Percentiles rank a stretch among this genome's conserved stretches.
Conservation (phyloP, 192 early-diverging fungal genomes). For the Rhizoclosmatium sp. region DNA sequence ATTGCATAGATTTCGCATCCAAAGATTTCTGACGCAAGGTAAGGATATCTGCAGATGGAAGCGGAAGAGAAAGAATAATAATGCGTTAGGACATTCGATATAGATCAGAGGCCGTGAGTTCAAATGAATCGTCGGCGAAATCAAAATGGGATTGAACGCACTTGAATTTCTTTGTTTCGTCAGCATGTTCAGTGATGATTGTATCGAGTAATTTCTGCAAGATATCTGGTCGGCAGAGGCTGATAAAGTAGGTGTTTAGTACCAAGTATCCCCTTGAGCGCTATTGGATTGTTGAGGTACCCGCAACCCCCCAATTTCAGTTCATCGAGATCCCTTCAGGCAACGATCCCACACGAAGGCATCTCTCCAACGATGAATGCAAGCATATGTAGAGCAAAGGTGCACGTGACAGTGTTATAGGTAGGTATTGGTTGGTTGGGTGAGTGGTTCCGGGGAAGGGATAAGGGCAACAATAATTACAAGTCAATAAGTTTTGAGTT, state of each 20-base stretch:
- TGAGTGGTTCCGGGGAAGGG: not conserved
- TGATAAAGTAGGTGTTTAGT: constrained; percentile 26
- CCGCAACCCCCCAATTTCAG: too few species aligned
- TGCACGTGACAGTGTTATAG: not conserved
- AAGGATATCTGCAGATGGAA: constrained; percentile 73
- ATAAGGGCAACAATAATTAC: constrained; percentile 41
- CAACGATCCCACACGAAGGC: too few species aligned
- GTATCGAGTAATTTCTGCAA: constrained; percentile 80
- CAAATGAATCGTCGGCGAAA: constrained; percentile 3
- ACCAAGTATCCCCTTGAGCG: too few species aligned
- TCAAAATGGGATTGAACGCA: constrained; percentile 43
- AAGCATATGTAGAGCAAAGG: too few species aligned
- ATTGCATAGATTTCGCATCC: constrained; percentile 81
- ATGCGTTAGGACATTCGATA: too few species aligned
- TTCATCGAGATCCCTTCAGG: too few species aligned
- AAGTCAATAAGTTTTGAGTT: constrained; percentile 92
- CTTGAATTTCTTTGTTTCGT: constrained; percentile 83
- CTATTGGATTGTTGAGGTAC: not conserved
- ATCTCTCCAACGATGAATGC: too few species aligned
- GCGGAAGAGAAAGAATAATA: too few species aligned
- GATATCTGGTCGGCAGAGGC: constrained; percentile 78
- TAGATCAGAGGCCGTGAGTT: not conserved
- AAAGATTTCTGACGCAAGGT: constrained; percentile 80
- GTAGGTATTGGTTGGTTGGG: not conserved
- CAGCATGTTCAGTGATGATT: constrained; percentile 78